Conservation (phyloP, 345 rosid genomes). For the Camelina neglecta region DNA sequence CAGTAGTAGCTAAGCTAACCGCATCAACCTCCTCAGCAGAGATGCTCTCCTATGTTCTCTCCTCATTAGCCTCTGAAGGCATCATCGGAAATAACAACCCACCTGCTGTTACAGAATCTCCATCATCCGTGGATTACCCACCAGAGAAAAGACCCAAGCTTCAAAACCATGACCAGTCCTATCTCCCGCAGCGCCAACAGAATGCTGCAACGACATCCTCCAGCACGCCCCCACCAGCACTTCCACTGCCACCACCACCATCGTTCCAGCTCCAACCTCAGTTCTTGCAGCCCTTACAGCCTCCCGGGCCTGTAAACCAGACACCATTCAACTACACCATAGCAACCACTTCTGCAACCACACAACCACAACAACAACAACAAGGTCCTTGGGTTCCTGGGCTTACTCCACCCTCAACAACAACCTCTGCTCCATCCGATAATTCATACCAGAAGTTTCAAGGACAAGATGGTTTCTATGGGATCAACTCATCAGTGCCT, state of each 20-base stretch:
- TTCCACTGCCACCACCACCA: conserved; percentile 57
- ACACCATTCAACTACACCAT: conserved; percentile 59
- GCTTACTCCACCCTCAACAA: conserved; percentile 51
- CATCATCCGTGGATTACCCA: conserved; percentile 55
- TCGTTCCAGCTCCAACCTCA: conserved; percentile 55
- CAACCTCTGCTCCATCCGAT: conserved; percentile 54
- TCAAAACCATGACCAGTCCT: conserved; percentile 60
- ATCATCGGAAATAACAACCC: conserved; percentile 56
- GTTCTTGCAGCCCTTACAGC: conserved; percentile 58
- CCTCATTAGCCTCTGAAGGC: conserved; percentile 91
- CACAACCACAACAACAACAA: conserved; percentile 12
- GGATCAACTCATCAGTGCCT: conserved; percentile 63
- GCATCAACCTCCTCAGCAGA: conserved; percentile 91
- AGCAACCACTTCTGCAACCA: conserved; percentile 39
- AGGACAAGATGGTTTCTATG: conserved; percentile 74
- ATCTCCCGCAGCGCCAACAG: conserved; percentile 52
- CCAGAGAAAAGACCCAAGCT: conserved; percentile 79
- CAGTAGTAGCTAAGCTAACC: conserved; percentile 83
- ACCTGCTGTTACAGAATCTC: conserved; percentile 34
- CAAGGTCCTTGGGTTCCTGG: conserved; percentile 52
- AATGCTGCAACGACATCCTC: conserved; percentile 62
- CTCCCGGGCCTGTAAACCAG: conserved; percentile 55
- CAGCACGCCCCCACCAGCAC: conserved; percentile 53
- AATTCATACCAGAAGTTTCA: conserved; percentile 67
- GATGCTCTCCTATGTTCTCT: conserved; percentile 93